Evolutionary conservation across 352 stramenopile genomes (phyloP), one percentile per base, ranked within the genome.

Genomic region (Globisporangium echinulatum): DNA sequence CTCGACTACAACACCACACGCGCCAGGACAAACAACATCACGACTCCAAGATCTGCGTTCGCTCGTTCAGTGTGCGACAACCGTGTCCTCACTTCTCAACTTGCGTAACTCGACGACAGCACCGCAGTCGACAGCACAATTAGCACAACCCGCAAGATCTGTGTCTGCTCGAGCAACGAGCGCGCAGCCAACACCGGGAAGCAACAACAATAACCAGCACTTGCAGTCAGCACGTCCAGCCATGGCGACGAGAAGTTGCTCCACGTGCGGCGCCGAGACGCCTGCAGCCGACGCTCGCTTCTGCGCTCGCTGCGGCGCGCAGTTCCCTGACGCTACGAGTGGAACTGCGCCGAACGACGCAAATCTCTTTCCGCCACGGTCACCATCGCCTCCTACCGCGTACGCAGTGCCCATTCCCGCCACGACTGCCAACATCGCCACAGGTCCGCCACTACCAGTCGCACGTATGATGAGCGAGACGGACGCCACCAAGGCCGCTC

Each of bases 231-330:
- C 6, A 44, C 39, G 10, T 44, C 39, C n/a, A 44, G 39, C 39
- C 39, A 44, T 44, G 39, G 10, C 39, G 39, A 44, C 39, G 39
- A 44, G 52, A 13, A 46, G 13, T 4, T 59, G 54, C 43, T 50
- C 54, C 25, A 52, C 43, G 14, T 59, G 54, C 43, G 54, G 54
- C 33, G 25, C 51, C n/a, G 54, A 52, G 17, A 52, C 54, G 54
- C 39, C 38, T 9, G 25, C 39, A 13, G 52, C 7, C 4, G 19
- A 36, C 43, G 43, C 54, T 17, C 36, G 40, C 38, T 59, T 59
- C 54, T 59, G 54, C 43, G 43, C 54, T 8, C 50, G 51, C 54
- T 59, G 54, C 54, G 54, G 54, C 25, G 54, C 54, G 11, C 19
- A 9, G 25, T 44, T 50, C 43, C 38, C 37, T 4, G 38, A 56